These are phyloP conservation scores for Suillus luteus DNA, from an alignment of 768 basidiomycete species.

Conservation along the genomic window DNA sequence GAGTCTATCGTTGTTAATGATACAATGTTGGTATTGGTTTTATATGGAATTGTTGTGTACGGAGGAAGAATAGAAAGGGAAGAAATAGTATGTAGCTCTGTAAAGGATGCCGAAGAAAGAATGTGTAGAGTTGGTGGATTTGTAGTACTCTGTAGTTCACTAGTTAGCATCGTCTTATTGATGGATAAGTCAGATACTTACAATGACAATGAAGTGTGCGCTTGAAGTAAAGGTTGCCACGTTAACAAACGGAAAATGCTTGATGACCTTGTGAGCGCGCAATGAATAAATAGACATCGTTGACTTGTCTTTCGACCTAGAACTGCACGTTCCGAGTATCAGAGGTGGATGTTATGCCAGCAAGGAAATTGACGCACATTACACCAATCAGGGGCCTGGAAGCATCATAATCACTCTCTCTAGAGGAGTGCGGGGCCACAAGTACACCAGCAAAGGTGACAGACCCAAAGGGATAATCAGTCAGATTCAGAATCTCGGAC, in stretches of 20 bases:
- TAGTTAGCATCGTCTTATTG: not conserved
- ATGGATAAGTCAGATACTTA: constrained; percentile 35
- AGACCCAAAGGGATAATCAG: constrained; percentile 36
- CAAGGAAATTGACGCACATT: constrained; percentile 29
- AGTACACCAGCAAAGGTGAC: constrained; percentile 45
- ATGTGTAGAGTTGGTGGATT: constrained; percentile 57
- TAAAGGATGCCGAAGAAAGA: constrained; percentile 55
- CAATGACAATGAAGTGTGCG: constrained; percentile 55
- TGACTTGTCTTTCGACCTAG: constrained; percentile 24
- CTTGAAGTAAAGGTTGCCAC: constrained; percentile 48
- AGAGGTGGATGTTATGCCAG: not conserved
- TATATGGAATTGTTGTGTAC: constrained; percentile 37
- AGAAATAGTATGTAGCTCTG: constrained; percentile 51
- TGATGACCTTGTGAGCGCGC: constrained; percentile 50
- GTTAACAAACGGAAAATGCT: constrained; percentile 46
- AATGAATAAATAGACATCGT: constrained; percentile 48
- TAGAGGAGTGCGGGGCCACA: constrained; percentile 29
- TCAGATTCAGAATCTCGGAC: constrained; percentile 55
- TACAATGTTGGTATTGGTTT: constrained; percentile 42
- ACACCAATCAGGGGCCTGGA: constrained; percentile 38
- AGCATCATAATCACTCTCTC: constrained; percentile 33
- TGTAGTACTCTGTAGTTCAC: constrained; percentile 52
- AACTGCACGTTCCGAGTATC: constrained; percentile 22
- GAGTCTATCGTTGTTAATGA: constrained; percentile 38
- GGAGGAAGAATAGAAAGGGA: constrained; percentile 44